Conservation (phyloP, 768 basidiomycete species). For the Phaffia australis region DNA sequence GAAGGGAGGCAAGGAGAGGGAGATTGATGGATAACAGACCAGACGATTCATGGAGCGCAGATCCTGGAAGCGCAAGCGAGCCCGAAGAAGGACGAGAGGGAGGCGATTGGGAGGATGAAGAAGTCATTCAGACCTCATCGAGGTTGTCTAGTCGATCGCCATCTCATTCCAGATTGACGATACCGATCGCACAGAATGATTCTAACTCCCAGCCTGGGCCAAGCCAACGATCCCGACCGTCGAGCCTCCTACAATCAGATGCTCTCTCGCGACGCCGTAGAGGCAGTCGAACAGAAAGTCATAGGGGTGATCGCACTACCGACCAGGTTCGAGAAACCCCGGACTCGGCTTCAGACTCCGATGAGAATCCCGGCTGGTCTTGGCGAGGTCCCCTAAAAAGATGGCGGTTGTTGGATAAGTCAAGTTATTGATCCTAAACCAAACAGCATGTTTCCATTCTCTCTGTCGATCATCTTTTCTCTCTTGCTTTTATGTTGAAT, state of each 20-base stretch:
- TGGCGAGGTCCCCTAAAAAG: slow-evolving; percentile 38
- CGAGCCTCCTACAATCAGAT: background rate
- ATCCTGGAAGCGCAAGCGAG: background rate
- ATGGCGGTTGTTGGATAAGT: slow-evolving; percentile 33
- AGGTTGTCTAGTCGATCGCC: slow-evolving; percentile 15
- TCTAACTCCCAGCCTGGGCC: background rate
- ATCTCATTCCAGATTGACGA: background rate
- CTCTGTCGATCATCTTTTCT: slow-evolving; percentile 33
- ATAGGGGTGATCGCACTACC: too few relatives aligned
- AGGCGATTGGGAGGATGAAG: slow-evolving; percentile 29
- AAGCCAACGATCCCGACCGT: background rate
- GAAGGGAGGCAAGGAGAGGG: slow-evolving; percentile 25
- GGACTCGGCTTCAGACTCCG: slow-evolving; percentile 2
- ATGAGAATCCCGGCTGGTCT: slow-evolving; percentile 31
- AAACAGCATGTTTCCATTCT: slow-evolving; percentile 34
- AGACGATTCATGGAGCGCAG: slow-evolving; percentile 17
- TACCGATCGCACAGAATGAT: background rate
- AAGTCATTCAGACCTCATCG: slow-evolving; percentile 20
- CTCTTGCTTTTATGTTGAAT: slow-evolving; percentile 30
- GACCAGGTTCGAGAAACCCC: background rate
- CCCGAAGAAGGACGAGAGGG: background rate
- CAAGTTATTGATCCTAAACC: slow-evolving; percentile 25
- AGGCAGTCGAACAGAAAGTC: background rate
- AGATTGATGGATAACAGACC: slow-evolving; percentile 9
- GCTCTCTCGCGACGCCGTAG: background rate